These are phyloP conservation scores for Sordariomycetes sp. DNA, from an alignment of 2,329 filamentous ascomycete genomes.

Conservation along the genomic window DNA sequence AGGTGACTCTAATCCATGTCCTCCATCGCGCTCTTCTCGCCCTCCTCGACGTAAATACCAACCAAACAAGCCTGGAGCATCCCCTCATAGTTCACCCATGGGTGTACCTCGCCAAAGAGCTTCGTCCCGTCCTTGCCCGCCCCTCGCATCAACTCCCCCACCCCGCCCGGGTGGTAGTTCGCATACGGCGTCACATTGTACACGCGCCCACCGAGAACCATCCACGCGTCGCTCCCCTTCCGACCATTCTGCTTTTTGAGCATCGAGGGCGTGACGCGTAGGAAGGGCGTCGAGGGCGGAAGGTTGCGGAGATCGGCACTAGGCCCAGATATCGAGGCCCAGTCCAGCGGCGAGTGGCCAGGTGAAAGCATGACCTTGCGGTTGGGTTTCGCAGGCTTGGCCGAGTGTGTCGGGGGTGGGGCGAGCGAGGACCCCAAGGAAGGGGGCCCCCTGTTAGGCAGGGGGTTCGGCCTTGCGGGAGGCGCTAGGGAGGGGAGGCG, in stretches of 20 bases:
- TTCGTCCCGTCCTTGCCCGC: constrained; percentile 52
- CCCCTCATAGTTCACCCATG: constrained; percentile 63
- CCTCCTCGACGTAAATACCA: constrained; percentile 51
- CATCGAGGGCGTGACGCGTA: constrained; percentile 73
- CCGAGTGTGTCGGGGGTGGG: constrained; percentile 42
- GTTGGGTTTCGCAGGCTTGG: constrained; percentile 42
- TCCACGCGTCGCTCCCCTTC: constrained; percentile 83
- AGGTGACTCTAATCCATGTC: constrained; percentile 46
- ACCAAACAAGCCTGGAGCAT: constrained; percentile 56
- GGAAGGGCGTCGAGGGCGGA: constrained; percentile 37
- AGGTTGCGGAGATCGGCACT: constrained; percentile 57
- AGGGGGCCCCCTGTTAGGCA: constrained; percentile 26
- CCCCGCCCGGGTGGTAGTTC: constrained; percentile 82
- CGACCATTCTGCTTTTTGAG: constrained; percentile 71
- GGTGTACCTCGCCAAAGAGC: constrained; percentile 56
- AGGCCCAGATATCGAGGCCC: constrained; percentile 67
- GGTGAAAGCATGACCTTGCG: constrained; percentile 75
- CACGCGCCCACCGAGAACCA: constrained; percentile 75
- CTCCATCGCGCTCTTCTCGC: constrained; percentile 40
- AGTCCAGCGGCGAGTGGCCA: constrained; percentile 90
- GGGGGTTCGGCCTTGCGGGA: constrained; percentile 37
- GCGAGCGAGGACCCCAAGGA: constrained; percentile 33
- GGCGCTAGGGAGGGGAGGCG: constrained; percentile 23
- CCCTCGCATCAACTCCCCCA: constrained; percentile 57
- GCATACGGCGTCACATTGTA: constrained; percentile 91